phyloP scores from a whole-genome alignment of 257 asterid species.

The Verbascum thapsus region DNA sequence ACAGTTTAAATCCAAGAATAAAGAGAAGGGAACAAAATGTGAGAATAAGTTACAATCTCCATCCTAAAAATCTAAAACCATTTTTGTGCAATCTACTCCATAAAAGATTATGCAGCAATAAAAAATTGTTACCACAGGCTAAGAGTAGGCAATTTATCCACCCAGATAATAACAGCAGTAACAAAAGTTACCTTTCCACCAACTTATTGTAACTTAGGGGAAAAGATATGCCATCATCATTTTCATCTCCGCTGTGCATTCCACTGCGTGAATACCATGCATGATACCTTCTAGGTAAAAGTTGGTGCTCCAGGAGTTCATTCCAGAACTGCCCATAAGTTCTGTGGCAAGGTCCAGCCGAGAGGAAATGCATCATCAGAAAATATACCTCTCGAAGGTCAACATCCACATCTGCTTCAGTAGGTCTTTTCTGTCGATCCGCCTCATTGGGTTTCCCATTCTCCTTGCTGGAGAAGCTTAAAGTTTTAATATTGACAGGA shows the following conservation, averaged over 20 bases:
- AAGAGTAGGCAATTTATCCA: slow-evolving; percentile 11
- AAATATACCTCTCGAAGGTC: slow-evolving; percentile 93
- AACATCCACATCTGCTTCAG: slow-evolving; percentile 65
- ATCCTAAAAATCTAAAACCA: background rate
- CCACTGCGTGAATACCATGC: slow-evolving; percentile 95
- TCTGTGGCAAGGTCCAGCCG: slow-evolving; percentile 95
- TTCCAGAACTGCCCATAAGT: slow-evolving; percentile 93
- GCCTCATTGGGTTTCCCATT: slow-evolving; percentile 62
- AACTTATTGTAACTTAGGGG: slow-evolving; percentile 78
- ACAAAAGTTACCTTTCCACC: slow-evolving; percentile 70
- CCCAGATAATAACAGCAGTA: slow-evolving; percentile 17
- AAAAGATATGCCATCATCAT: slow-evolving; percentile 88
- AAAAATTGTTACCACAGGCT: background rate
- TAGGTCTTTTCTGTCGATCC: slow-evolving; percentile 48
- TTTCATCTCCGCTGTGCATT: slow-evolving; percentile 69
- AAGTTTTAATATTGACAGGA: slow-evolving; percentile 58
- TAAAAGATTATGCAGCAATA: background rate
- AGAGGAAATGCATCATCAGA: slow-evolving; percentile 94
- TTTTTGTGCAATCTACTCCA: background rate
- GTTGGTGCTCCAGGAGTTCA: slow-evolving; percentile 97
- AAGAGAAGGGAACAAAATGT: slow-evolving; percentile 15
- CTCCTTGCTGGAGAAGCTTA: slow-evolving; percentile 63
- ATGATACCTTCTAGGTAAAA: slow-evolving; percentile 94
- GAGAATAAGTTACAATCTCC: background rate
- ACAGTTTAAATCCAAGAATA: slow-evolving; percentile 23